These are phyloP conservation scores for Arabidopsis hybrid DNA, from an alignment of 441 rosid genomes.

Conservation along the genomic window DNA sequence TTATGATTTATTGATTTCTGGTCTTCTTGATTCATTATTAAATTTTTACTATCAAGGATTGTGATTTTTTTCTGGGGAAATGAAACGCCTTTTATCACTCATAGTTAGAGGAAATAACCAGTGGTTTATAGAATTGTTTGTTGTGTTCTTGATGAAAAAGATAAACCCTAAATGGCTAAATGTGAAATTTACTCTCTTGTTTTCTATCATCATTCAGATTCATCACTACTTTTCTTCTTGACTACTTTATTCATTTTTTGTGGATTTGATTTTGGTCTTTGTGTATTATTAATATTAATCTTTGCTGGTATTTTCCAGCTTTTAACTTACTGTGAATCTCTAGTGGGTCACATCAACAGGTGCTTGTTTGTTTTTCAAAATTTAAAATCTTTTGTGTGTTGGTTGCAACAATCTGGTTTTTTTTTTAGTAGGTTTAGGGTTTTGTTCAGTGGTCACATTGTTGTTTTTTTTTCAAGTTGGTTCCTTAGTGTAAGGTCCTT, in stretches of 20 bases:
- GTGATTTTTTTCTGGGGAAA: constrained; percentile 38
- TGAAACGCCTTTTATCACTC: not conserved
- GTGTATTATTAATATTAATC: constrained; percentile 19
- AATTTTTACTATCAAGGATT: not conserved
- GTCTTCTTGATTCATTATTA: constrained; percentile 2
- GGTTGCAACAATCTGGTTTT: constrained; percentile 52
- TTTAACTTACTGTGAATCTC: constrained; percentile 72
- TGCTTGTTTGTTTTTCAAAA: constrained; percentile 47
- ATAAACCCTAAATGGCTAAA: constrained; percentile 21
- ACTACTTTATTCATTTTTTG: not conserved
- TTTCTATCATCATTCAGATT: constrained; percentile 5
- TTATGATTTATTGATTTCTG: constrained; percentile 16
- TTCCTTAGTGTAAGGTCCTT: constrained; percentile 25
- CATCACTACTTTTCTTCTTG: constrained; percentile 9
- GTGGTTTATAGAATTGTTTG: constrained; percentile 51
- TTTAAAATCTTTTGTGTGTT: not conserved
- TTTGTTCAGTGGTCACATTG: constrained; percentile 63
- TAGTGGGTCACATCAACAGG: constrained; percentile 99
- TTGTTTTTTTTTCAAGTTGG: constrained; percentile 11
- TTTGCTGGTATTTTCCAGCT: constrained; percentile 36
- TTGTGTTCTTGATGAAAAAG: constrained; percentile 38
- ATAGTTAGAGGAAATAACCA: constrained; percentile 33
- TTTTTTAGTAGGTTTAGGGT: constrained; percentile 57
- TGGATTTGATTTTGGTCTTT: constrained; percentile 16
- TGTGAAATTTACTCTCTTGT: constrained; percentile 22